These are phyloP conservation scores for Penicillium paxilli DNA, from an alignment of 495 filamentous ascomycete species.

Conservation along the genomic window DNA sequence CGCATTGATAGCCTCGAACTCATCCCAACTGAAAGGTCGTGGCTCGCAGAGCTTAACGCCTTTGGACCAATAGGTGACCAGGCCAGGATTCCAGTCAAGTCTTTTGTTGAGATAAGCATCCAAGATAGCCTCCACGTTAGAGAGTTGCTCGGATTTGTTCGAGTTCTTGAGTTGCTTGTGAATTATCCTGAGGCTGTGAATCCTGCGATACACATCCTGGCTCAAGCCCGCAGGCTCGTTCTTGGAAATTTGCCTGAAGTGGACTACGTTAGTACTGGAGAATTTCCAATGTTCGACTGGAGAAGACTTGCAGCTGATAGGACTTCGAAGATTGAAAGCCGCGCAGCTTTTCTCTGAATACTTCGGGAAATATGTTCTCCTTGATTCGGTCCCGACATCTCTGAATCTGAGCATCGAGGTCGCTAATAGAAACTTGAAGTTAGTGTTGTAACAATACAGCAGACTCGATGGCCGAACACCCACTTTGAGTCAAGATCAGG, in stretches of 20 bases:
- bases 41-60: background rate
- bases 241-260: background rate
- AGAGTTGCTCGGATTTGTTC: background rate
- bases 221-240: background rate
- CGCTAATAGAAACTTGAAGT: slow-evolving; percentile 1
- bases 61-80: slow-evolving; percentile 6
- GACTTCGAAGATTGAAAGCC: background rate
- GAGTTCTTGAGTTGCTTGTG: background rate
- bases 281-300: background rate
- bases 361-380: slow-evolving; percentile 1
- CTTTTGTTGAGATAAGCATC: background rate
- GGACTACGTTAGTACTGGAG: no score
- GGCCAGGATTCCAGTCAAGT: slow-evolving; percentile 1
- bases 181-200: background rate
- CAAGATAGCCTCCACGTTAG: background rate
- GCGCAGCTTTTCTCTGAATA: background rate
- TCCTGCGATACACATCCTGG: background rate
- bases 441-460: no score
- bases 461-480: no score
- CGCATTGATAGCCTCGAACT: background rate
- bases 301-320: background rate
- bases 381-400: slow-evolving; percentile 4
- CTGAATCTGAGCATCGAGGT: slow-evolving; percentile 1
- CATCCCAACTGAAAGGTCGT: background rate
- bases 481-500: slow-evolving; percentile 5